phyloP scores from a whole-genome alignment of 2,329 filamentous ascomycete genomes.

The Pezicula neosporulosa region DNA sequence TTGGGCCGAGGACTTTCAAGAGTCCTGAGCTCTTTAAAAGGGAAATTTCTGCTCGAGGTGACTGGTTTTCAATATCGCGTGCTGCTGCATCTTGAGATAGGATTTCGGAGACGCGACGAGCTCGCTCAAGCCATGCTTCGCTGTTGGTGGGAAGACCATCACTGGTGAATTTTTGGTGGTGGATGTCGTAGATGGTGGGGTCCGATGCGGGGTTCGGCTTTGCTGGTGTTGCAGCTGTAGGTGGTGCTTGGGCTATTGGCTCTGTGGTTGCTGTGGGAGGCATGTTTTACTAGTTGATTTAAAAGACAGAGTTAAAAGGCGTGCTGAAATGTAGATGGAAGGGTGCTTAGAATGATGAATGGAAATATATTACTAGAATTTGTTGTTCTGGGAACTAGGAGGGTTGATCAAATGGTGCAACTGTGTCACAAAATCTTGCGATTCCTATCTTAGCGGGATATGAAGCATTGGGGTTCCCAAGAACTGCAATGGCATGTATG shows the following conservation, averaged over 20 bases:
- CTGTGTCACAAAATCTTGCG: no score
- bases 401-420: no score
- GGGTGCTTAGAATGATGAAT: no score
- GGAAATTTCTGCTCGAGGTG: conserved; percentile 45
- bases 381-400: no score
- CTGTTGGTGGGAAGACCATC: conserved; percentile 34
- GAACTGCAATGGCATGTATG: no score
- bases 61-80: conserved; percentile 48
- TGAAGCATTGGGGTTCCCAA: no score
- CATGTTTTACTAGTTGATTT: background rate
- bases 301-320: no score
- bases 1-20: conserved; percentile 45
- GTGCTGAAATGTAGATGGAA: no score
- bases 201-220: conserved; percentile 25
- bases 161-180: conserved; percentile 33
- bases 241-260: background rate
- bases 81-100: conserved; percentile 43
- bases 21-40: conserved; percentile 49
- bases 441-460: no score
- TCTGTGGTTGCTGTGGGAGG: background rate
- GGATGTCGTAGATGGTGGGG: conserved; percentile 35
- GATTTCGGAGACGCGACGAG: conserved; percentile 45
- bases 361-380: no score
- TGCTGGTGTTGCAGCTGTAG: background rate
- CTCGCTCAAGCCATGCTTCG: conserved; percentile 43